Evolutionary conservation across 2,329 filamentous ascomycete genomes (phyloP), one percentile per base, ranked within the genome.

Genomic region (Capronia americana): DNA sequence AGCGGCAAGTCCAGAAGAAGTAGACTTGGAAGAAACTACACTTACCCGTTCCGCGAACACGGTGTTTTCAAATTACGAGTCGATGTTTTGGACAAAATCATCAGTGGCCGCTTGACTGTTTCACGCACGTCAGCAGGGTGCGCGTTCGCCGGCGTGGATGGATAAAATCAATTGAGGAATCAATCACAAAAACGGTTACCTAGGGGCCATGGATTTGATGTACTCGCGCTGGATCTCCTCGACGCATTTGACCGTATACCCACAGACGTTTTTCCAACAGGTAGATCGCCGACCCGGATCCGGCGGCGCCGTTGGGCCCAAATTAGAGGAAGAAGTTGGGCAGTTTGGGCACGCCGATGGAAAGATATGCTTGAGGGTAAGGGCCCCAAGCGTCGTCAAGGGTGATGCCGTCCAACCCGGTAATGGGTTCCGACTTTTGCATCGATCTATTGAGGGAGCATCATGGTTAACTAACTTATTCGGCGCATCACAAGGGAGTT

Each of bases 51-150:
- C 76, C 0, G 75, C 75, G 75, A 75, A 79, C 2, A 85, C 83
- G 2, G 83, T 85, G 14, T 79, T 80, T 0, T 82, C 81, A 70
- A 83, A 84, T 73, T 84, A 85, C 0, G 77, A 76, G 66, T 86
- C 84, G 53, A 78, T 76, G 8, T 59, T 79, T 78, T 26, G 77
- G 75, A 53, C 77, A 71, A 51, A 79, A 79, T 28, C 51, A 48
- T 57, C 38, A n/a, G 12, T 54, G 24, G 17, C 61, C 60, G 23
- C 28, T 26, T 30, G 30, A 30, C 30, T 30, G 30, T 56, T n/a
- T n/a, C n/a, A n/a, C n/a, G n/a, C n/a, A n/a, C n/a, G n/a, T n/a
- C n/a, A n/a, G n/a, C n/a, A n/a, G n/a, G n/a, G n/a, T n/a, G n/a
- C n/a, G n/a, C n/a, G n/a, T n/a, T n/a, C n/a, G n/a, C n/a, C n/a